Percentiles rank a stretch among this genome's conserved stretches.
These are phyloP conservation scores for Plasmodium malariae DNA, from an alignment of 169 alveolate genomes.

Conservation along the genomic window DNA sequence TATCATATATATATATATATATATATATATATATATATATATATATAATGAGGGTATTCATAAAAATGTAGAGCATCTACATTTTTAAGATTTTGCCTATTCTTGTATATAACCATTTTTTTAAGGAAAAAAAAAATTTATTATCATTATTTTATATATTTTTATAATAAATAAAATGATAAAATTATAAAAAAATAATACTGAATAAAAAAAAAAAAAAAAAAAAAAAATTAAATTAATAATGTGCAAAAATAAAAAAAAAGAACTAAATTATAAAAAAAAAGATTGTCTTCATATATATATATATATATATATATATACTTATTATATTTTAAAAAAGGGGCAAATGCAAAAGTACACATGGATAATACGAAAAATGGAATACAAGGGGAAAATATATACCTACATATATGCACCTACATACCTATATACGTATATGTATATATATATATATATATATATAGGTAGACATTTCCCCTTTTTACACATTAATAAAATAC, in stretches of 20 bases:
- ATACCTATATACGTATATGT: not conserved
- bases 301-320: not conserved
- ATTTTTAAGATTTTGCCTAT: conserved; percentile 2
- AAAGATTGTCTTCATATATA: not conserved
- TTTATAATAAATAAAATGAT: conserved; percentile 5
- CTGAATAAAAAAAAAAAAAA: conserved; percentile 1
- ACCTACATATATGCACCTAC: not conserved
- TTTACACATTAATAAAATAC: not conserved
- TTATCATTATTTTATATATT: conserved; percentile 11
- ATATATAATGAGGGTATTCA: not conserved
- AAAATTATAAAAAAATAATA: not conserved
- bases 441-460: not conserved
- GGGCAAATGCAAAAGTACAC: too few species aligned
- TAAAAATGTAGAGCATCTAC: conserved; percentile 21
- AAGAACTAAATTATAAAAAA: not conserved
- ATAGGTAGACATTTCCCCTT: not conserved
- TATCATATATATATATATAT: too few species aligned
- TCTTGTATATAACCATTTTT: not conserved
- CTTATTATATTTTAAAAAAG: too few species aligned
- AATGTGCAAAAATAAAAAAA: not conserved
- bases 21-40: too few species aligned
- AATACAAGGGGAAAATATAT: too few species aligned
- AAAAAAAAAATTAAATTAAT: not conserved
- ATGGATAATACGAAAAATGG: too few species aligned
- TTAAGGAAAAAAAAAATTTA: not conserved